Evolutionary conservation across 805 yeast genomes (phyloP), one percentile per base, ranked within the genome.

Genomic region (Saccharomycopsis fibuligera): DNA sequence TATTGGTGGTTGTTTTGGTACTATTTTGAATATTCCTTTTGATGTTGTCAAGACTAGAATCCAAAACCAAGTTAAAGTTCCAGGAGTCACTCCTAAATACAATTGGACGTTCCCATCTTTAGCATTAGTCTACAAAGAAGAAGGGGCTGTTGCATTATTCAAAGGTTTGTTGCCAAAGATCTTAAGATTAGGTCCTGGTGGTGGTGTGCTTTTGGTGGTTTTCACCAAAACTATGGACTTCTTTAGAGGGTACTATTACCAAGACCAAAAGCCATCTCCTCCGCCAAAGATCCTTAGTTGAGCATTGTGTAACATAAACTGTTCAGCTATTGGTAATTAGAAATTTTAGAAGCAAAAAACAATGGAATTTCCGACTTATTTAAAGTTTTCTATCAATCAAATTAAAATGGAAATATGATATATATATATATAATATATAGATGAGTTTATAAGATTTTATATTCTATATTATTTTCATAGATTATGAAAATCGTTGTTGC

Each of bases 131-230:
- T 79, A 81, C 60, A 79, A 73, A 64, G 98, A 91, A 68, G 99
- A 93, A 74, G 99, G 99, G 27, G 78, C 88, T 59, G 72, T 69
- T 43, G 96, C 98, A 5, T 76, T 93, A 51, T 91, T 90, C 69
- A 91, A 90, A 72, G 99, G 99, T 36, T 91, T 93, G 78, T 64
- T 90, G 56, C 99, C 99, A 58, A 93, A 93, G 74, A 97, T 93
- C 10, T 74, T 93, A 63, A 83, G 99, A 77, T 75, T 93, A 57
- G 99, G 98, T 42, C 99, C 99, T 53, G 99, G 99, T 62, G 99
- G 99, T 66, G 99, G 99, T 73, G 89, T 93, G 58, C 72, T 93
- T 62, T 76, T 93, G 65, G 98, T 93, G 43, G 99, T 93, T n/a
- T 93, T 89, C 75, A 88, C 96, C 39, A 74, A 88, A 22, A 81